Percentiles rank a stretch among this genome's conserved stretches.
These are phyloP conservation scores for Debaryomyces hansenii DNA, from an alignment of 805 yeast species.

Conservation along the genomic window DNA sequence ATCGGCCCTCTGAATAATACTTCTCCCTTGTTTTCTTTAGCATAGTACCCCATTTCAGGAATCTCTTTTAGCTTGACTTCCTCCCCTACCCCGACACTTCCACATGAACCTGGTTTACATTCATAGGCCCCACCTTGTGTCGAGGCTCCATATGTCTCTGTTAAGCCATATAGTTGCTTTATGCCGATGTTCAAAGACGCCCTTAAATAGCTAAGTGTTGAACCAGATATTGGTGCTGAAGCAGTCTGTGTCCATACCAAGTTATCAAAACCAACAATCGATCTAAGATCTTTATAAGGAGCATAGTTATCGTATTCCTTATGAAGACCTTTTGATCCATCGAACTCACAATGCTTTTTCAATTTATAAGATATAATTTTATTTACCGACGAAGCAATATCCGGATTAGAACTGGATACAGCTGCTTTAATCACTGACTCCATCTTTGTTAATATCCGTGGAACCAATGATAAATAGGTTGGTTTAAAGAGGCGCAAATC, in stretches of 20 bases:
- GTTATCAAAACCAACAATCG: constrained; percentile 30
- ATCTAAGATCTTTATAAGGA: constrained; percentile 27
- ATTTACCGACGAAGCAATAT: constrained; percentile 12
- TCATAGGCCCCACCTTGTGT: constrained; percentile 17
- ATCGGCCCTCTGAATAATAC: constrained; percentile 65
- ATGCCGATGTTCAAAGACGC: constrained; percentile 26
- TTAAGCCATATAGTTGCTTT: constrained; percentile 36
- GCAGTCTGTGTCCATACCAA: constrained; percentile 32
- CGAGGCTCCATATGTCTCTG: constrained; percentile 25
- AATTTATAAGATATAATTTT: constrained; percentile 19
- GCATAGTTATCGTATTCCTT: constrained; percentile 13
- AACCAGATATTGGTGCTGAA: constrained; percentile 25
- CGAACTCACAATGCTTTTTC: constrained; percentile 31
- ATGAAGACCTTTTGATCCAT: constrained; percentile 29
- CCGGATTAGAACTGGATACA: not conserved
- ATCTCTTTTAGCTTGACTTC: constrained; percentile 19
- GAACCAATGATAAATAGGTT: constrained; percentile 29
- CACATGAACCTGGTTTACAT: constrained; percentile 25
- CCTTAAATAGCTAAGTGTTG: constrained; percentile 21
- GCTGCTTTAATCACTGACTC: constrained; percentile 19
- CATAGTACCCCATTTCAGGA: constrained; percentile 18
- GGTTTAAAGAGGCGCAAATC: constrained; percentile 30
- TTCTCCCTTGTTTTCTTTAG: constrained; percentile 35
- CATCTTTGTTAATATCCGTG: constrained; percentile 39
- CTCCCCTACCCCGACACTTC: constrained; percentile 15